Evolutionary conservation across 23 red algal species (phyloP), one percentile per base, ranked within the genome.

Genomic region (Pyropia haitanensis): DNA sequence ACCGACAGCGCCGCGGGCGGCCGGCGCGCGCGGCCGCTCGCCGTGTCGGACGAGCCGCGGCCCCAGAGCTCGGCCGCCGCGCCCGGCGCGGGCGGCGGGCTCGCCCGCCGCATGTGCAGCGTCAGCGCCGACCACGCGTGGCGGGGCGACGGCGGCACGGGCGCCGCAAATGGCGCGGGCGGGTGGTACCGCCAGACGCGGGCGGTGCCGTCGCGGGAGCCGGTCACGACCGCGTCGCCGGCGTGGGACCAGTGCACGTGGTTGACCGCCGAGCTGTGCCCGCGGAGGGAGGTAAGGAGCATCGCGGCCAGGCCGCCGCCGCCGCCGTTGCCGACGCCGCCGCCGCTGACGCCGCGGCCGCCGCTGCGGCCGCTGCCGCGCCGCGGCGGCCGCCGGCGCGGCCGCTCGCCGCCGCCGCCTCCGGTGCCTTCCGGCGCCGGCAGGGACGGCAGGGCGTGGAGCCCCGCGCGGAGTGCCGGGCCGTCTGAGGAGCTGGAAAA

Each of bases 181-280:
- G 44, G 20, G 15, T 13, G 20, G 44, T 77, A 49, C 51, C 75
- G 81, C 88, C 88, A 94, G 68, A 94, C 64, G 27, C 88, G 59
- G 5, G 88, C 79, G 28, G 78, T 83, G 7, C 88, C 78, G 49
- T 94, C 88, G 44, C 70, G 49, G 63, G 68, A 76, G 48, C 79
- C 88, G 14, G 88, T 80, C 66, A 73, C 68, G 31, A 94, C 72
- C 21, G 50, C 51, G 53, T 83, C 72, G 0, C 88, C 78, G 54
- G 56, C 60, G 52, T 76, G 70, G 16, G 88, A 94, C 51, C 81
- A 94, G 18, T 76, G 50, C 2, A 94, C 88, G 54, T 84, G 73
- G 55, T 75, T 70, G 28, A 87, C 72, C n/a, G 53, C 52, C 17
- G 71, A 61, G 2, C 53, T 80, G 44, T 94, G 88, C 1, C 88